Evolutionary conservation across 106 monocot genomes (phyloP), one percentile per base, ranked within the genome.

Genomic region (Acorus gramineus): DNA sequence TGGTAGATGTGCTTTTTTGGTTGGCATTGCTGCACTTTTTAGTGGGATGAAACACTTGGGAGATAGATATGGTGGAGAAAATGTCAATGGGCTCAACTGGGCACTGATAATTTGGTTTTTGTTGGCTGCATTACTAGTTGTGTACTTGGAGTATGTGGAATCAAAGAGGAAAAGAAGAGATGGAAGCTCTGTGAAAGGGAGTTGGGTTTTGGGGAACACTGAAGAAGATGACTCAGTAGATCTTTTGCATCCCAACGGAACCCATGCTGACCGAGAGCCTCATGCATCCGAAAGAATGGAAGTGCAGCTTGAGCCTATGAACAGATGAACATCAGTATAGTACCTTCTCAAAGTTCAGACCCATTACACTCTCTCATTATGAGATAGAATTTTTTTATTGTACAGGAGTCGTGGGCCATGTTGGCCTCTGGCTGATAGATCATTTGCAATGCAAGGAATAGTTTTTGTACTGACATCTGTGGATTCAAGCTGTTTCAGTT

Each of bases 21-120:
- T 61, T 46, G 95, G 95, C 28, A 78, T 87, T 68, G 84, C 74
- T 1, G 78, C 90, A 11, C 78, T 96, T 2, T 78, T 90, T 75
- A 96, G 73, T 53, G 95, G 95, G 9, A 81, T 96, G 87, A 85
- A 80, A 61, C 90, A 91, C 79, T 74, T 96, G 65, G 90, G 87
- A 66, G 59, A 75, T 52, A 82, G 84, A 71, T 90, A 96, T 66
- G 87, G 64, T 62, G 76, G 74, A 57, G 85, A 90, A 59, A 87
- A 85, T 82, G 76, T 83, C 44, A 69, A 91, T 50, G 82, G 87
- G 55, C 80, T 96, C 46, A 85, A 76, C 46, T 91, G 87, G 90
- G 90, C 86, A 11, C 74, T 96, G 44, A 73, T 96, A 13, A 42
- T 85, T 55, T 96, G 95, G 95, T 76, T 87, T 49, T 58, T 81